Base-by-base conservation (phyloP, 1,139 yeast genomes). In the Pichia inconspicua region DNA sequence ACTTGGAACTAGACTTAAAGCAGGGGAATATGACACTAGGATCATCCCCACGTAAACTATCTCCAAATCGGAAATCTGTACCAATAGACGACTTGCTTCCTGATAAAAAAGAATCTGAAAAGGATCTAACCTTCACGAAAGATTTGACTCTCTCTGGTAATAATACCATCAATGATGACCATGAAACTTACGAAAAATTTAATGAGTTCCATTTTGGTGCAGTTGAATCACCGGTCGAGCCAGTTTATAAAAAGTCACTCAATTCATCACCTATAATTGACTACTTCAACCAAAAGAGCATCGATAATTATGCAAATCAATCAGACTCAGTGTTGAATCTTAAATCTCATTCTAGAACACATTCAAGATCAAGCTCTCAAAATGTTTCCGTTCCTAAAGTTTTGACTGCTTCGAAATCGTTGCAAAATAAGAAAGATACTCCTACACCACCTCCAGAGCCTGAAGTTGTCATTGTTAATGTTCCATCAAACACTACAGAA, bases 11-110 rank as follows among this genome's bases (percentile, higher is more conserved):
- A 6, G 46, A 46, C 12, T 32, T 49, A 17, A 15, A 47, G 14
- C 25, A 42, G 3, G 49, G 48, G 1, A 28, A 41, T 11, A 10
- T 50, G 47, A 54, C 63, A 5, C 44, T 60, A 34, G 65, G 65
- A 2, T 61, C 65, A 11, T 59, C 65, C 10, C 66, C 66, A 14
- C 48, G 63, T 36, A 58, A 50, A 38, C 43, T 45, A 4, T 59
- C 64, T 5, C 62, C 65, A 6, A 53, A 47, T 34, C 48, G 55
- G 37, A 50, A 46, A 34, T 47, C 53, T 31, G 39, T 47, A 10
- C 41, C 50, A 15, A 22, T 38, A 15, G 42, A 42, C 4, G 48
- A 42, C 11, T 14, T 41, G 10, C n/a, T 36, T 11, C 19, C 19
- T 6, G 35, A 12, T 14, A 17, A 11, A 10, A 39, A 27, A 22